Evolutionary conservation across 176 grass and related monocot genomes (phyloP).

Genomic region (Hsuehochloa calcarea): DNA sequence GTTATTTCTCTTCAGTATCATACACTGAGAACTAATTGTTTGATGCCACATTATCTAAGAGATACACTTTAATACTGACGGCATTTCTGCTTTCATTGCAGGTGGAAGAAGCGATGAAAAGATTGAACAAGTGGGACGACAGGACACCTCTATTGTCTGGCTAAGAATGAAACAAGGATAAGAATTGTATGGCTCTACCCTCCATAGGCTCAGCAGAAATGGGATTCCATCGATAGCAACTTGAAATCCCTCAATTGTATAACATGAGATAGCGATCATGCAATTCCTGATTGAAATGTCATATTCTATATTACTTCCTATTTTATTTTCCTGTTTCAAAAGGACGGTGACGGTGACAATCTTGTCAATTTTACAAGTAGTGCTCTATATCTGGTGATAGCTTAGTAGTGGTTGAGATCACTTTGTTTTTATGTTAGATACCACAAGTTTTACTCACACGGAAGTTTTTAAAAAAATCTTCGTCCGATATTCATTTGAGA

Average conservation of each 20-base stretch:
- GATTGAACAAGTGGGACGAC: slow-evolving; percentile 39
- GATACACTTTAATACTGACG: too few species aligned
- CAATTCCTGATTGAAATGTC: background rate
- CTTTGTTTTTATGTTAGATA: too few species aligned
- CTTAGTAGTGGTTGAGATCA: too few species aligned
- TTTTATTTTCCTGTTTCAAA: background rate
- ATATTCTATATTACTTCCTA: background rate
- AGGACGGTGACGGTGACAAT: background rate
- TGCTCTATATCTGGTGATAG: too few species aligned
- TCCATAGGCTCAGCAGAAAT: background rate
- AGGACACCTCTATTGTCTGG: slow-evolving; percentile 20
- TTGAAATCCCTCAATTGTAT: background rate
- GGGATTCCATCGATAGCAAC: background rate
- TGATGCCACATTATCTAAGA: background rate
- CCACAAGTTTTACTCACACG: too few species aligned
- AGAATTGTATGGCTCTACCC: background rate
- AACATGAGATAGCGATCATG: background rate
- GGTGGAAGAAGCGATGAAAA: slow-evolving; percentile 39
- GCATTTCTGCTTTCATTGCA: background rate
- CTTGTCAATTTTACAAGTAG: too few species aligned
- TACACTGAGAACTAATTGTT: background rate
- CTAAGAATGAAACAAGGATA: background rate
- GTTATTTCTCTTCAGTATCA: slow-evolving; percentile 5
- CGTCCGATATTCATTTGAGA: too few species aligned
- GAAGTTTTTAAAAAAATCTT: too few species aligned